These are phyloP conservation scores for Corynespora cassiicola DNA, from an alignment of 2,329 filamentous ascomycete species.

Conservation along the genomic window DNA sequence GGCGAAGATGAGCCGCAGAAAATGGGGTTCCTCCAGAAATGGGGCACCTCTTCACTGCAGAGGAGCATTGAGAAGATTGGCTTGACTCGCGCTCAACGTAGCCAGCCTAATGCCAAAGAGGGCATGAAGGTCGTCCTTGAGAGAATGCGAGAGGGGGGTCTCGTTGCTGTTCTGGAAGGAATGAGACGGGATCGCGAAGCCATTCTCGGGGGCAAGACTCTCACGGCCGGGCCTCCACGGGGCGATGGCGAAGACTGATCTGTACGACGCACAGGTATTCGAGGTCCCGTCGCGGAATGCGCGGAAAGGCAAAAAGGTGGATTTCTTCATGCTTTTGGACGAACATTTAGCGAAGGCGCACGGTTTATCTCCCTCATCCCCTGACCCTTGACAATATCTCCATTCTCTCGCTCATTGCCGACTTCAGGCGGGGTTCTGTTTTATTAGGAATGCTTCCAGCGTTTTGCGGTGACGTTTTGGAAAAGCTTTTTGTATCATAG, in stretches of 20 bases:
- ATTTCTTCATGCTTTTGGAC: too few species aligned
- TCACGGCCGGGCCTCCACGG: constrained; percentile 9
- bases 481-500: too few species aligned
- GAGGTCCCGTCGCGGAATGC: too few species aligned
- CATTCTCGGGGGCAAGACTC: constrained; percentile 31
- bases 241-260: constrained; percentile 26
- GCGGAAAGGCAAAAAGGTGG: too few species aligned
- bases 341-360: too few species aligned
- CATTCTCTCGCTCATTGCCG: too few species aligned
- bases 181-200: constrained; percentile 68
- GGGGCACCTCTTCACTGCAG: constrained; percentile 76
- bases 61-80: constrained; percentile 81
- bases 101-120: constrained; percentile 80
- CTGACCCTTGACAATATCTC: too few species aligned
- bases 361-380: too few species aligned
- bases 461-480: too few species aligned
- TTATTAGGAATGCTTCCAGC: too few species aligned
- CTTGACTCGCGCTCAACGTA: constrained; percentile 76
- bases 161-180: constrained; percentile 73
- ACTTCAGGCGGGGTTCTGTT: too few species aligned
- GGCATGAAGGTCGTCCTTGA: constrained; percentile 85
- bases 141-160: constrained; percentile 69
- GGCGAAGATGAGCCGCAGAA: constrained; percentile 53
- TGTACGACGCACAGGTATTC: not conserved
- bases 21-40: constrained; percentile 65